Evolutionary conservation across 2,329 filamentous ascomycete genomes (phyloP), one percentile per base, ranked within the genome.

Genomic region (Sporothrix variecibatus): DNA sequence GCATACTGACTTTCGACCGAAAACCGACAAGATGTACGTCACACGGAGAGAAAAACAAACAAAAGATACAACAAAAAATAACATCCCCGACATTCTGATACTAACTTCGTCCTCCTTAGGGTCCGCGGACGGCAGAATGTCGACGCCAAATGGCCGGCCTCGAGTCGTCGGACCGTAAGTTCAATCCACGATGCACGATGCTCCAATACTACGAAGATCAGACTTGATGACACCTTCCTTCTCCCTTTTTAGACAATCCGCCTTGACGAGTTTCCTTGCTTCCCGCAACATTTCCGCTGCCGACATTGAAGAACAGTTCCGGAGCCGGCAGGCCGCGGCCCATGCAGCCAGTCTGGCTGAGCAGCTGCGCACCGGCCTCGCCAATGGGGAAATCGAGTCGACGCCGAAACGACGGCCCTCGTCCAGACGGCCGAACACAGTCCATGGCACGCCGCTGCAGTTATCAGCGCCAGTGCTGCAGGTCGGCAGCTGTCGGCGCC

Each of bases 221-320:
- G 56, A 17, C 28, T 20, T 26, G 34, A 40, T 20, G 9, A 26
- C 40, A 2, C 9, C 11, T 8, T 23, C 3, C 9, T n/a, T 60
- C 69, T n/a, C 40, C 12, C 17, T 17, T 9, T 65, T 0, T 67
- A 82, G 81, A 3, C 86, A 87, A 80, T 88, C 87, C 26, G 87
- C 87, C 17, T 79, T 88, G 78, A 88, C 86, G 2, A 86, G 88
- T 76, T 88, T 87, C 75, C 80, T 88, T 60, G 86, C 86, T 88
- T 89, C 91, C 2, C 91, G 93, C 81, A 93, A 93, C 78, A 94
- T 94, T 77, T 93, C 89, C 28, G 87, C 88, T 1, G 81, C 84
- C 38, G 85, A 88, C 74, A 90, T 90, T 73, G 84, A 85, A 49
- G 80, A 83, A 26, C 84, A 87, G 75, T 87, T 87, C 23, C 84